Conservation (phyloP, 1,284 basidiomycete species). For the Vanrija sp. region DNA sequence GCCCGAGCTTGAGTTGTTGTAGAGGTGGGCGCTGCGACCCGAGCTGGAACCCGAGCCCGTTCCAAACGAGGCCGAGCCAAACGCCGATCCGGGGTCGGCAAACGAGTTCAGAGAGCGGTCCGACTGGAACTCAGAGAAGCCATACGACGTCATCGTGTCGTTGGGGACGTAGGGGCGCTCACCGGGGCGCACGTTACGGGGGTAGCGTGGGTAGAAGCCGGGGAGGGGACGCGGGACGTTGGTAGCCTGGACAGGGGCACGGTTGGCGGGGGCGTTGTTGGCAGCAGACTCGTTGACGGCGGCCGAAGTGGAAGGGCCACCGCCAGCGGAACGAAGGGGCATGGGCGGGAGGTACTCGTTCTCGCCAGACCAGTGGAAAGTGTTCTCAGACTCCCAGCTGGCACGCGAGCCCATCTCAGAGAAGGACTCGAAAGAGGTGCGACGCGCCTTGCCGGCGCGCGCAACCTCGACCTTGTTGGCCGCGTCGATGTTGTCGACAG, state of each 20-base stretch:
- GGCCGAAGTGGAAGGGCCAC: not conserved
- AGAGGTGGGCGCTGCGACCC: not conserved
- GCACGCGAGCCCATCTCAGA: constrained; percentile 7
- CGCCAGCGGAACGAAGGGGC: not conserved
- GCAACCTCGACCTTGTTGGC: not conserved
- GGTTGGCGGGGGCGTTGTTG: not conserved
- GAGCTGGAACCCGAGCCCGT: not conserved
- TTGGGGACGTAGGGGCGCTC: constrained; percentile 27
- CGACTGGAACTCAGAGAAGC: constrained; percentile 13
- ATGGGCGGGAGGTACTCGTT: constrained; percentile 22
- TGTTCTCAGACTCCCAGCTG: constrained; percentile 44
- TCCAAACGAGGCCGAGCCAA: not conserved
- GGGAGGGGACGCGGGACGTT: constrained; percentile 28
- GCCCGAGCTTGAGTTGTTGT: not conserved
- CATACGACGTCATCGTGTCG: constrained; percentile 24
- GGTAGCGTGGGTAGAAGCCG: constrained; percentile 47
- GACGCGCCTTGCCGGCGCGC: not conserved
- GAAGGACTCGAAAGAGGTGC: constrained; percentile 26
- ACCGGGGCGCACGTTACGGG: constrained; percentile 28
- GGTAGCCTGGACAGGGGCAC: not conserved
- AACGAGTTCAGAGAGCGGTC: constrained; percentile 14
- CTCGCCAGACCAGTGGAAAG: constrained; percentile 48
- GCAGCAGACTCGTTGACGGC: not conserved
- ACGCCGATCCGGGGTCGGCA: constrained; percentile 10
- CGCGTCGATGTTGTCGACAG: not conserved